Conservation (phyloP, 2,329 filamentous ascomycete genomes). For the Ceratocystis huliohia region DNA sequence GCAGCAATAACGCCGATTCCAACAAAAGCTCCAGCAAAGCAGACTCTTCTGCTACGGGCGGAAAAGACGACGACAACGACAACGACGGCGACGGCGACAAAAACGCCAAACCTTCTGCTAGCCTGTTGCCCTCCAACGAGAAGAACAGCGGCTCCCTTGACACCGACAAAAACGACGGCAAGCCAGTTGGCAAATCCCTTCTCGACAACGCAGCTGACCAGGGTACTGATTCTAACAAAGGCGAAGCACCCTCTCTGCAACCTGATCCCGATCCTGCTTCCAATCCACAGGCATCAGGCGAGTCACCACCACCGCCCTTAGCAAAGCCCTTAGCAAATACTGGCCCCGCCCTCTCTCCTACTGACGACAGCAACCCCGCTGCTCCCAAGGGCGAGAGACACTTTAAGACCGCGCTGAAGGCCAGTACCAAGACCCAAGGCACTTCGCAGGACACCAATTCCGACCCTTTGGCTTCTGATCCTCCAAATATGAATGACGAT, state of each 20-base stretch:
- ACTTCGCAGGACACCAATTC: not conserved
- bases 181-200: slow-evolving; percentile 3
- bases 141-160: slow-evolving; percentile 4
- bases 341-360: not conserved
- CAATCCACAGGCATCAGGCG: not conserved
- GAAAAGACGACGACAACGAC: slow-evolving; percentile 20
- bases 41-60: slow-evolving; percentile 14
- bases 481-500: slow-evolving; percentile 14
- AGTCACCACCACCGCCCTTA: not conserved
- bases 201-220: not conserved
- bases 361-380: not conserved
- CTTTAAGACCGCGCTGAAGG: slow-evolving; percentile 1
- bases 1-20: not conserved
- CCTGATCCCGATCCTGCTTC: slow-evolving; percentile 9
- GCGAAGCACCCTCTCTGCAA: not conserved
- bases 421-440: not conserved
- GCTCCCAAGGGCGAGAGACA: not conserved
- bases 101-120: not conserved
- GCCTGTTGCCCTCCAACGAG: not conserved
- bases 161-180: not conserved
- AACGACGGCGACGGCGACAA: slow-evolving; percentile 12
- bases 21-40: not conserved
- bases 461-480: slow-evolving; percentile 8
- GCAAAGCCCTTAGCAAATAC: not conserved
- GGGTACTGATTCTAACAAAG: not conserved